phyloP scores from a whole-genome alignment of 805 yeast genomes.

The Metahyphopichia silvanorum region DNA sequence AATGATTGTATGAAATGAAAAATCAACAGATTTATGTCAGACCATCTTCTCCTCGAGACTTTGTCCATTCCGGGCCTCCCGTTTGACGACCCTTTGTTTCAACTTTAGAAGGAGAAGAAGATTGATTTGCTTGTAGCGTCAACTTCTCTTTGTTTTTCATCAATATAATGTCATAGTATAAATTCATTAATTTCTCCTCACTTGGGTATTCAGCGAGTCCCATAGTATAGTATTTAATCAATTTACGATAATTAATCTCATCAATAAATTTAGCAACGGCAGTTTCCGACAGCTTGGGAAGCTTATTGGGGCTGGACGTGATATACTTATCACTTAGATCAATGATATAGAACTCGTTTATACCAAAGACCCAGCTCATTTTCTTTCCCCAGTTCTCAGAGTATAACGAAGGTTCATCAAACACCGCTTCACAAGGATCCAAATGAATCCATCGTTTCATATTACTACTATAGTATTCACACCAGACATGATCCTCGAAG shows the following conservation, averaged over 20 bases:
- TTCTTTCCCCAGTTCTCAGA: slow-evolving; percentile 88
- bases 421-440: slow-evolving; percentile 85
- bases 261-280: slow-evolving; percentile 35
- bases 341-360: slow-evolving; percentile 54
- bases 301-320: slow-evolving; percentile 21
- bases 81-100: slow-evolving; percentile 58
- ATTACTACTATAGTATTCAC: slow-evolving; percentile 70
- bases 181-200: slow-evolving; percentile 12
- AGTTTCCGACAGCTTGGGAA: slow-evolving; percentile 40
- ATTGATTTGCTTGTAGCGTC: background rate
- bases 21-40: background rate
- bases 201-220: slow-evolving; percentile 1
- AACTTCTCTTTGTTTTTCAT: slow-evolving; percentile 30
- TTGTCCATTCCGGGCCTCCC: slow-evolving; percentile 75
- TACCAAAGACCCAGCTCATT: slow-evolving; percentile 84
- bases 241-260: slow-evolving; percentile 30
- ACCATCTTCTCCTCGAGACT: slow-evolving; percentile 80
- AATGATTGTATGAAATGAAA: too few relatives aligned
- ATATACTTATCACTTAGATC: slow-evolving; percentile 77
- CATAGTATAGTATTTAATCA: slow-evolving; percentile 7
- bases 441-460: slow-evolving; percentile 79
- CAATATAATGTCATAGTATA: slow-evolving; percentile 32
- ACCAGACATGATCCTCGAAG: slow-evolving; percentile 94
- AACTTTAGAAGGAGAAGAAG: background rate
- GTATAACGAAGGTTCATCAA: slow-evolving; percentile 76